Base-by-base conservation (phyloP, 164 flowering plant species). In the Warburgia ugandensis region DNA sequence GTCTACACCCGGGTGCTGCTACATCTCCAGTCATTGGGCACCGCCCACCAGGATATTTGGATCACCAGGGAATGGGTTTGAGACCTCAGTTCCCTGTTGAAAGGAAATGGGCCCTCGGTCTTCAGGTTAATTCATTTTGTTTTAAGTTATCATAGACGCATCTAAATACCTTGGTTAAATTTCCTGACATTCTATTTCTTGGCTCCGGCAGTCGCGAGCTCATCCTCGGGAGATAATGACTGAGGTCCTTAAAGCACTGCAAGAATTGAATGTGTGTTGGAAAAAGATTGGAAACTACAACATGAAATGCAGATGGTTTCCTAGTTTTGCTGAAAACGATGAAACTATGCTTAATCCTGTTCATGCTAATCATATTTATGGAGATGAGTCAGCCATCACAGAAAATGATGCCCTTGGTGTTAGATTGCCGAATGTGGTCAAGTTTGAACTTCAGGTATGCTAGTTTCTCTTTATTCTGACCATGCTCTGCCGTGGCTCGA, bases 31-130 rank as follows among this genome's bases (percentile, higher is more conserved):
- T 71, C 45, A 55, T 59, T 48, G 80, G 71, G 22, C 77, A 68
- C 28, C 80, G 72, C 28, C 40, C 60, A 54, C 72, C 84, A 29
- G 91, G 79, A 49, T 74, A 70, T 59, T 63, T 65, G 65, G 97
- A 84, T 56, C 84, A 72, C 62, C 94, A 70, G 58, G 85, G 86
- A 45, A 60, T 69, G 27, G 82, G 82, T 32, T 58, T 70, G 26
- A 77, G 81, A 48, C 59, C 73, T 13, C 95, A 83, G 39, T 66
- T 64, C 55, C 75, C 77, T 9, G 72, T 57, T 48, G 97, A 86
- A 46, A 73, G 84, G 60, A 88, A 88, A 86, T 92, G 99, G 99
- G 95, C 95, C 47, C 94, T 92, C 67, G 98, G 98, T 28, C 81
- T 91, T 56, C 98, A 91, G 98, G 98, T 83, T 45, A 19, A 25